Base-by-base conservation (phyloP, 352 stramenopile species). In the Pythium grandisporangium region DNA sequence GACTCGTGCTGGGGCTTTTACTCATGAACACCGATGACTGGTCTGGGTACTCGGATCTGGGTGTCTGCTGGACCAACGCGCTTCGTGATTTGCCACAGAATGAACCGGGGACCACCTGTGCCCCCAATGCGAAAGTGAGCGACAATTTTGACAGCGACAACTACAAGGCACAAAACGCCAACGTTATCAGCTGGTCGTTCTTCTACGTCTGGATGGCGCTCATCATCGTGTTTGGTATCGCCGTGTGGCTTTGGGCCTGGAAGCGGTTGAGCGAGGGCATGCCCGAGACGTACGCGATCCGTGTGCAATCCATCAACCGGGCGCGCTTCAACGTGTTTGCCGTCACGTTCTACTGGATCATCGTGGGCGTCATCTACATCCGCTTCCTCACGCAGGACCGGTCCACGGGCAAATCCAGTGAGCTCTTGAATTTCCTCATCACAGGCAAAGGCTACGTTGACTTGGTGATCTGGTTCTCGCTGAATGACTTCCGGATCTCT, bases 131-230 rank as follows among this genome's bases (percentile, higher is more conserved):
- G n/a, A 52, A 46, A 10, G 75, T 92, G 21, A 84, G 81, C 22
- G 42, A 68, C 30, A 88, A 86, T 41, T 92, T 88, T 39, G 39
- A 51, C 2, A 45, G 48, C 38, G 57, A 80, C 49, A n/a, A n/a
- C n/a, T 85, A 86, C 66, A 76, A 65, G 47, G 72, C 70, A 19
- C 75, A 85, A 45, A 84, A 86, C 55, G 78, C 76, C 52, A 94
- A 94, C 51, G 79, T 90, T 42, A 77, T 88, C 48, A 91, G 71
- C 42, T 92, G 78, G 78, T 45, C 68, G 8, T 92, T 92, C 58
- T 92, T 94, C 45, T 92, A 92, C 59, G 65, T 94, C 29, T 87
- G 71, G 76, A 90, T 94, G 72, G 68, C 57, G 13, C 45, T 90
- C 14, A 85, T 94, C 46, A 81, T 91, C 52, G 51, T 88, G 13